Conservation (phyloP, 257 asterid genomes). For the Handroanthus guayacan region DNA sequence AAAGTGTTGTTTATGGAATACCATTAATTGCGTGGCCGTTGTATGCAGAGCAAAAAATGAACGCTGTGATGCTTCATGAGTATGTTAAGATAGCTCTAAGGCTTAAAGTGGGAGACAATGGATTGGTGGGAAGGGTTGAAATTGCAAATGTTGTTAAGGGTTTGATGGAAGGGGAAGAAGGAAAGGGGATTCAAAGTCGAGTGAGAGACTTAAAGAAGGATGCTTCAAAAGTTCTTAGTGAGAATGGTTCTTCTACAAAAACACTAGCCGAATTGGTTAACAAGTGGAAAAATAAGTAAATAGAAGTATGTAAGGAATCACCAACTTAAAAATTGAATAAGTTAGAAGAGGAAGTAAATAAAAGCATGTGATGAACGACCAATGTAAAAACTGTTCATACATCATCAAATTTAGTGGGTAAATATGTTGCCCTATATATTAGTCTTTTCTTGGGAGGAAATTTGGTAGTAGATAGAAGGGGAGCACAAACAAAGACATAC, state of each 20-base stretch:
- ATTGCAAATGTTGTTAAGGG: slow-evolving; percentile 45
- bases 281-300: slow-evolving; percentile 31
- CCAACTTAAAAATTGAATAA: too few species aligned
- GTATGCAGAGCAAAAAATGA: slow-evolving; percentile 72
- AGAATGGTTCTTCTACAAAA: slow-evolving; percentile 39
- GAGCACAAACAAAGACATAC: too few species aligned
- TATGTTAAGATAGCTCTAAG: slow-evolving; percentile 53
- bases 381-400: too few species aligned
- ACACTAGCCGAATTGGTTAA: slow-evolving; percentile 24
- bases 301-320: not conserved
- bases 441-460: not conserved
- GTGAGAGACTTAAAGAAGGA: slow-evolving; percentile 53
- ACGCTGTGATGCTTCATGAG: slow-evolving; percentile 53
- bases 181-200: slow-evolving; percentile 46
- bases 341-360: not conserved
- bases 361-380: not conserved
- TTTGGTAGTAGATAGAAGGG: not conserved
- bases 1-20: slow-evolving; percentile 42
- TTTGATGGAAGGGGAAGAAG: slow-evolving; percentile 59
- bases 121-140: slow-evolving; percentile 49
- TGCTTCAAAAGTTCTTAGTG: slow-evolving; percentile 45
- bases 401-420: not conserved
- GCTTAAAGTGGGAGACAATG: slow-evolving; percentile 42
- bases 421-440: not conserved
- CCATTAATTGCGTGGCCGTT: slow-evolving; percentile 74